Evolutionary conservation across 768 basidiomycete genomes (phyloP).

Genomic region (Boletus tylopilopsis): DNA sequence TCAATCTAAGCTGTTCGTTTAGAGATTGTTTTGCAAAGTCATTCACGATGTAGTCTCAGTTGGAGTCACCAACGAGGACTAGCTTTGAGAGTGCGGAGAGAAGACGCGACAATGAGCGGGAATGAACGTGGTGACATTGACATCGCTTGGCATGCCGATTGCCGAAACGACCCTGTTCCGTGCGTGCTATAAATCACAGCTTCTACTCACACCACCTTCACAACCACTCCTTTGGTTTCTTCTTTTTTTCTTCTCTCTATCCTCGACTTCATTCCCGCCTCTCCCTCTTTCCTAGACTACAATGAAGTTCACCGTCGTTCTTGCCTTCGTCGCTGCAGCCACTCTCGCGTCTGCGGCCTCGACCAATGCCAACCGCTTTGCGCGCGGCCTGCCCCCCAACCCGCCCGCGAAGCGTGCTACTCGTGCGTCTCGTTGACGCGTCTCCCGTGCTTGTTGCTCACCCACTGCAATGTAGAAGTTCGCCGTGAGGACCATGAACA

Average conservation of each 20-base stretch:
- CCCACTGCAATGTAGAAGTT: slow-evolving; percentile 34
- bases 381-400: slow-evolving; percentile 49
- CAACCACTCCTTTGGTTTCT: neutral
- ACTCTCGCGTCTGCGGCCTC: slow-evolving; percentile 40
- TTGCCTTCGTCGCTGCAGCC: slow-evolving; percentile 38
- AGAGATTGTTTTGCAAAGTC: no score
- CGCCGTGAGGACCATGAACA: slow-evolving; percentile 26
- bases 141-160: slow-evolving; percentile 1
- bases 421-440: slow-evolving; percentile 24
- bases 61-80: no score
- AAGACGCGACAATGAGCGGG: no score
- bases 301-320: slow-evolving; percentile 29
- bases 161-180: slow-evolving; percentile 13
- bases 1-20: no score
- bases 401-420: slow-evolving; percentile 38
- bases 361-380: slow-evolving; percentile 51
- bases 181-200: slow-evolving; percentile 9
- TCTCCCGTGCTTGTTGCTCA: neutral
- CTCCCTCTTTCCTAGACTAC: slow-evolving; percentile 1
- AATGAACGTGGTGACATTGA: neutral
- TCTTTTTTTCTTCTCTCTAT: neutral
- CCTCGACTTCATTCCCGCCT: neutral
- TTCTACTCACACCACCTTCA: neutral
- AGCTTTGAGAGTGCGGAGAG: no score
- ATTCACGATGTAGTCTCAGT: neutral